These are phyloP conservation scores for Eucalyptus guilfoylei DNA, from an alignment of 345 rosid genomes.

Conservation along the genomic window DNA sequence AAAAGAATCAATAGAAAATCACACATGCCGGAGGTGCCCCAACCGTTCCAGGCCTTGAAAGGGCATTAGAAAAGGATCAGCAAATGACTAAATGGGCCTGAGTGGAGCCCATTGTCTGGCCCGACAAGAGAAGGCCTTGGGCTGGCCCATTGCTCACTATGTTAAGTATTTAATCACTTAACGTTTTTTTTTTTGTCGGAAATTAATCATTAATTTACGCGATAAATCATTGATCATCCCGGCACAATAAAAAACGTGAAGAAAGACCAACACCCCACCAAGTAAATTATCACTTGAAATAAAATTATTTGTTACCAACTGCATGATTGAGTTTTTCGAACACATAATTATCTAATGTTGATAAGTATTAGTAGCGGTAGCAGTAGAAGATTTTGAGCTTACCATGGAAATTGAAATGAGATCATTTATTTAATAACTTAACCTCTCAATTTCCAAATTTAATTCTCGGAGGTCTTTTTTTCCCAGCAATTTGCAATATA, in stretches of 20 bases:
- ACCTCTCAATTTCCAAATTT: background rate
- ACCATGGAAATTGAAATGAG: background rate
- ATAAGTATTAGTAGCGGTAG: accelerated
- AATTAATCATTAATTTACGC: background rate
- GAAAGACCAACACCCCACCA: background rate
- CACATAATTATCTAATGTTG: background rate
- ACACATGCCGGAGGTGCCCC: background rate
- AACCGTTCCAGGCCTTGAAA: background rate
- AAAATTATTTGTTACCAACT: background rate
- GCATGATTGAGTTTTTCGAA: background rate
- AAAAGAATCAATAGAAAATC: background rate
- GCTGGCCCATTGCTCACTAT: background rate
- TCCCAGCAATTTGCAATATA: background rate
- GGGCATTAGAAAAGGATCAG: background rate
- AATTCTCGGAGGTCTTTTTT: background rate
- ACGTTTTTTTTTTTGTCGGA: background rate
- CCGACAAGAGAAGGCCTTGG: background rate
- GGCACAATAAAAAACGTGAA: background rate
- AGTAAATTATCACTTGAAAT: background rate
- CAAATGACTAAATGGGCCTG: background rate
- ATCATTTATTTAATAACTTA: background rate
- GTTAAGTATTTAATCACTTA: background rate
- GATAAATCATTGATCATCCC: background rate
- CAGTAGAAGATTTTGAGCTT: background rate
- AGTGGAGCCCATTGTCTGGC: background rate